Evolutionary conservation across 768 basidiomycete species (phyloP).

Genomic region (Hericium alpestre): DNA sequence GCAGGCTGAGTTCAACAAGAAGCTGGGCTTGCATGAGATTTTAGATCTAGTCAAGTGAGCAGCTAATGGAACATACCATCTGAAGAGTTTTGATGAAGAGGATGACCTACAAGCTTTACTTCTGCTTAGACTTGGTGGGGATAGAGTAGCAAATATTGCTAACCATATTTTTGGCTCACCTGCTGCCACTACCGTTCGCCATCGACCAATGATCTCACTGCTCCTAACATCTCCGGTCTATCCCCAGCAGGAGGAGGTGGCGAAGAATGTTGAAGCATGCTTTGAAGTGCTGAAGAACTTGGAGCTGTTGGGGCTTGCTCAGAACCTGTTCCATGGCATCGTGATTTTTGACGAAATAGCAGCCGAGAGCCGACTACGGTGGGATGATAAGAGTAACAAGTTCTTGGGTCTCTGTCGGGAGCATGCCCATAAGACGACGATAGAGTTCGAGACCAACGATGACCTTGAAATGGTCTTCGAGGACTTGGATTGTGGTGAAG

Average conservation of each 20-base stretch:
- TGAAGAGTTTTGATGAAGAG: not conserved
- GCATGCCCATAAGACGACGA: not conserved
- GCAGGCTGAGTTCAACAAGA: not conserved
- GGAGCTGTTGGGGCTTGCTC: not conserved
- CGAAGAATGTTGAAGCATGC: not conserved
- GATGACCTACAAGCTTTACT: not conserved
- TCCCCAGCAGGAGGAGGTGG: not conserved
- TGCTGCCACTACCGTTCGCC: not conserved
- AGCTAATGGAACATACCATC: not conserved
- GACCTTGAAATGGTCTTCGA: not conserved
- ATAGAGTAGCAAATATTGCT: not conserved
- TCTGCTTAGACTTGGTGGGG: not conserved
- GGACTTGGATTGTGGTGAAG: not conserved
- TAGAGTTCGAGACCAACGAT: not conserved
- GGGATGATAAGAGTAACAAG: not conserved
- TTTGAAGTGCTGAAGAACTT: not conserved
- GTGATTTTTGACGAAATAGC: not conserved
- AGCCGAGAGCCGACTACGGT: not conserved
- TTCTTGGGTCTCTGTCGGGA: slow-evolving; percentile 1
- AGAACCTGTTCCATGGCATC: not conserved
- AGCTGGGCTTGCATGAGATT: not conserved
- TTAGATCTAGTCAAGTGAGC: not conserved
- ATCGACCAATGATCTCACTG: not conserved
- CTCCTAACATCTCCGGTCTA: not conserved
- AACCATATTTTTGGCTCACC: not conserved